These are phyloP conservation scores for Nemania sp. DNA, from an alignment of 2,329 filamentous ascomycete genomes.

Conservation along the genomic window DNA sequence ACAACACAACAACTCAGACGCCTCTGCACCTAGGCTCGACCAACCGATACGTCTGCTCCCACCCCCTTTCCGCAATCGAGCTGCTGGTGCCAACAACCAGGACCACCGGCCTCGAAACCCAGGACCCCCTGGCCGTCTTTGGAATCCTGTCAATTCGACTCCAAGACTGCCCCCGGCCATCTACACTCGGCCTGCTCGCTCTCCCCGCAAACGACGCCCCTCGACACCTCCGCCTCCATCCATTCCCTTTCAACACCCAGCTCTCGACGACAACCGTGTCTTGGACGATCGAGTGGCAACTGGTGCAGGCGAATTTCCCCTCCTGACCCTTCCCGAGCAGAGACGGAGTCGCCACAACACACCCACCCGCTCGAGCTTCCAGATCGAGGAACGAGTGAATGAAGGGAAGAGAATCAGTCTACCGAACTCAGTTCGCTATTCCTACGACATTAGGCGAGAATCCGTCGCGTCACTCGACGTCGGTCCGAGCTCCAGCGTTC, in stretches of 20 bases:
- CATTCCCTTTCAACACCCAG: conserved; percentile 53
- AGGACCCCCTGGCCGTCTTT: conserved; percentile 54
- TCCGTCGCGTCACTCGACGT: conserved; percentile 36
- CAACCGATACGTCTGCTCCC: conserved; percentile 35
- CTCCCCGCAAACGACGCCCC: conserved; percentile 49
- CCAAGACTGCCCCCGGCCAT: conserved; percentile 45
- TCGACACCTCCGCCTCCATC: conserved; percentile 58
- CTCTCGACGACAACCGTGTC: conserved; percentile 44
- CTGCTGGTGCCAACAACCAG: conserved; percentile 34
- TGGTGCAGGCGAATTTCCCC: conserved; percentile 52
- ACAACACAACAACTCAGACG: conserved; percentile 32
- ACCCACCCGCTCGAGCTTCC: conserved; percentile 53
- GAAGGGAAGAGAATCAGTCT: conserved; percentile 56
- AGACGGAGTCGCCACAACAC: conserved; percentile 49
- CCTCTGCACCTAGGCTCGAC: conserved; percentile 25
- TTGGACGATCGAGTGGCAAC: conserved; percentile 44
- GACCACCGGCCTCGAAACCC: conserved; percentile 45
- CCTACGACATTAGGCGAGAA: conserved; percentile 54
- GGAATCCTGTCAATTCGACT: conserved; percentile 65
- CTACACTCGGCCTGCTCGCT: conserved; percentile 30
- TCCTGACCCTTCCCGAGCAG: conserved; percentile 56
- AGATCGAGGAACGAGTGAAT: conserved; percentile 51
- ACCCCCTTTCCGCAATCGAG: conserved; percentile 51
- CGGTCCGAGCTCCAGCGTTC: conserved; percentile 33
- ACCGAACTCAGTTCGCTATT: conserved; percentile 56